phyloP scores from a whole-genome alignment of 345 rosid species.

The Gossypium herbaceum region DNA sequence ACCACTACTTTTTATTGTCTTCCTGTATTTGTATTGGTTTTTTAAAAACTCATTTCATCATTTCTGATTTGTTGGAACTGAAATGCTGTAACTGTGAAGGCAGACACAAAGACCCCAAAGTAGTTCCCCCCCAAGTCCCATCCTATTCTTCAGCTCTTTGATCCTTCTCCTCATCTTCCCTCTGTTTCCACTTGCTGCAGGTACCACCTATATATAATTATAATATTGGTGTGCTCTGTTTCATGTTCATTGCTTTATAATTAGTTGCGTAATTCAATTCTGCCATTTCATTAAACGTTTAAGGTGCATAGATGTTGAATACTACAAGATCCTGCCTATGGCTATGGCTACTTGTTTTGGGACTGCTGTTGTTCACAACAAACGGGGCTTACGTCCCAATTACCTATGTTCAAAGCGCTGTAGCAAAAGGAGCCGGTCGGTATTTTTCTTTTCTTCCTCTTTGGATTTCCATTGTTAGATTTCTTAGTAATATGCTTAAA shows the following conservation, averaged over 20 bases:
- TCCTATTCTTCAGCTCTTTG: not conserved
- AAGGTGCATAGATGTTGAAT: conserved; percentile 53
- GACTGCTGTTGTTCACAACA: conserved; percentile 35
- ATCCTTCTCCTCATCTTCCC: not conserved
- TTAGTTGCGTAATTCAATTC: not conserved
- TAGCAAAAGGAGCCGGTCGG: conserved; percentile 78
- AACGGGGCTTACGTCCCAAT: conserved; percentile 51
- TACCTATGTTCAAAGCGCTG: conserved; percentile 58
- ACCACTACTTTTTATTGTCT: not conserved
- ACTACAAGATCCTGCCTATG: conserved; percentile 45
- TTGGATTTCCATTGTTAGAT: not conserved
- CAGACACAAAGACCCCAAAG: not conserved
- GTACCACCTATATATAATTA: not conserved
- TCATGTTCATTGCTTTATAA: conserved; percentile 7
- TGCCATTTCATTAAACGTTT: not conserved
- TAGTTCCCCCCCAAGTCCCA: not conserved
- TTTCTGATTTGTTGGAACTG: not conserved
- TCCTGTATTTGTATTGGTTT: not conserved
- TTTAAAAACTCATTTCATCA: not conserved
- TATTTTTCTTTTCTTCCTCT: not conserved
- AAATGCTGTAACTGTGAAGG: not conserved
- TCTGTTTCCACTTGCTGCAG: conserved; percentile 5
- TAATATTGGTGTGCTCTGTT: conserved; percentile 3
- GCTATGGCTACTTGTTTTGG: conserved; percentile 35
- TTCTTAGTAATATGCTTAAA: not conserved